A percentile compares a stretch with the other conserved stretches of the same genome.
Evolutionary conservation across 148 eudicot species (phyloP).

Genomic region (Agrostemma githago): DNA sequence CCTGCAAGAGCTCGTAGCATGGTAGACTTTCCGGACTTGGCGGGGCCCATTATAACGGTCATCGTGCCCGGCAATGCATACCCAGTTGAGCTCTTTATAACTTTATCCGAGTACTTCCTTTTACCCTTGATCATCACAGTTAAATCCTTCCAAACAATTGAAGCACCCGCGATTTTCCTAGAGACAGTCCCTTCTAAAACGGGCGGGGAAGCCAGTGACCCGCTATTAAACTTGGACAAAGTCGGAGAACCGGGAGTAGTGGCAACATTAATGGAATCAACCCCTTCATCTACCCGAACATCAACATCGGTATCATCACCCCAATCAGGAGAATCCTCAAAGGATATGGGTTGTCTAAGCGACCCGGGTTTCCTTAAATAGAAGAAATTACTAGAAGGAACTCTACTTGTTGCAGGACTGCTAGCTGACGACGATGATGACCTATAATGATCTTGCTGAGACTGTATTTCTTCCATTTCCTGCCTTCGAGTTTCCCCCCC

Average conservation of each 20-base stretch:
- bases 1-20: slow-evolving; percentile 95
- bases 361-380: slow-evolving; percentile 82
- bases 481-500: not conserved
- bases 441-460: slow-evolving; percentile 85
- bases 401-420: slow-evolving; percentile 81
- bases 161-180: slow-evolving; percentile 78
- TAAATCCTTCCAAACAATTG: slow-evolving; percentile 86
- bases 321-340: slow-evolving; percentile 98
- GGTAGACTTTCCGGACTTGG: slow-evolving; percentile 95
- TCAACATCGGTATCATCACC: slow-evolving; percentile 87
- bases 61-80: slow-evolving; percentile 92
- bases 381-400: slow-evolving; percentile 88
- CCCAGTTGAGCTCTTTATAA: slow-evolving; percentile 86
- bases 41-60: slow-evolving; percentile 99
- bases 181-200: slow-evolving; percentile 53
- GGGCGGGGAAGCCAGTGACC: slow-evolving; percentile 83
- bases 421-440: slow-evolving; percentile 96
- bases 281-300: slow-evolving; percentile 69
- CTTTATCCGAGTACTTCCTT: slow-evolving; percentile 84
- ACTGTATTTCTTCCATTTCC: slow-evolving; percentile 90
- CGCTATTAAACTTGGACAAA: slow-evolving; percentile 77
- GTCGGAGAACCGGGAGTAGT: slow-evolving; percentile 78
- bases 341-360: slow-evolving; percentile 56
- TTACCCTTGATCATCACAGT: slow-evolving; percentile 82
- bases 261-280: slow-evolving; percentile 71